Evolutionary conservation across 2,329 filamentous ascomycete species (phyloP), one percentile per base, ranked within the genome.

Genomic region (Colletotrichum endophyticum): DNA sequence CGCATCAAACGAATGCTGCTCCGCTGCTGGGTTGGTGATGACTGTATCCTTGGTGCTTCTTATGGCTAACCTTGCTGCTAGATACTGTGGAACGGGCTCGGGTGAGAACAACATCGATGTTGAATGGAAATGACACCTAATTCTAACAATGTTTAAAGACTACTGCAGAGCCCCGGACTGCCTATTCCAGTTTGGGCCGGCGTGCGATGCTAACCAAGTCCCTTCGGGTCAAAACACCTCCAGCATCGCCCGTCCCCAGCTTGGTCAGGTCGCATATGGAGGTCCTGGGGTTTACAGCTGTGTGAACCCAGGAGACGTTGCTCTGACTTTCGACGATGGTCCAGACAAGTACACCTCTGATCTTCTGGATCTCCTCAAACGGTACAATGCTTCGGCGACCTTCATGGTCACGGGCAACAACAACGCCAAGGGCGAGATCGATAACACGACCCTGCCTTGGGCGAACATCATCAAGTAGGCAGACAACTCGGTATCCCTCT

Each of bases 81-180:
- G 72, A 16, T 77, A 53, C 44, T 77, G 75, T 28, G 75, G 75
- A 27, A 77, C 66, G 34, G 63, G 39, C 6, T 8, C 66, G 9
- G 72, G 75, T 77, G 39, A 39, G 53, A 74, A 30, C 56, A 34
- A 6, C 8, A 12, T 15, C 25, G 6, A 22, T n/a, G 19, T 72
- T 11, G 49, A 59, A 75, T 8, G 32, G 15, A 30, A 64, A 22
- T 12, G 9, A 25, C 61, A 32, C 30, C 25, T 57, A 34, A 28
- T 44, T 39, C 28, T 66, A n/a, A 44, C n/a, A 44, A 25, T 44
- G 32, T 7, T 53, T 12, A 71, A 44, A 44, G 75, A 77, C 16
- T 53, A 90, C 81, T 92, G 90, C 82, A 84, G 84, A 73, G 86
- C 89, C 56, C 90, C 90, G 13, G 90, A 91, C 79, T 92, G 90